Evolutionary conservation across 2,329 filamentous ascomycete genomes (phyloP), one percentile per base, ranked within the genome.

Genomic region (Pyrenochaeta sp.): DNA sequence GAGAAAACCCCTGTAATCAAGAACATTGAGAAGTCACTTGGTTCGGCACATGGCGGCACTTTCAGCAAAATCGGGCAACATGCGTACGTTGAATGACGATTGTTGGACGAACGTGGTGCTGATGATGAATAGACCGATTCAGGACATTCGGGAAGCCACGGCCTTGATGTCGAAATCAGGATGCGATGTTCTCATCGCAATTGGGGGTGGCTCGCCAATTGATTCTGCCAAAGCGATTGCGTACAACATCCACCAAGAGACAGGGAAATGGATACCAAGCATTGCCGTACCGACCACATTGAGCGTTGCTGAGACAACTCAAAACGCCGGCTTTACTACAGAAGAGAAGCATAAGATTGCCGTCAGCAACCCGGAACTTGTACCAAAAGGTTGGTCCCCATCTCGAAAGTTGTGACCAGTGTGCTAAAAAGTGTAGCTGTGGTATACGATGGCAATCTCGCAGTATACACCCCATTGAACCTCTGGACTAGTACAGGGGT

Each of bases 31-130:
- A 65, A 73, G 26, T 65, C 76, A 3, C 67, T 82, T 3, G 75
- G 73, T 10, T 51, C 67, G 10, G 67, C 72, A 8, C 77, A 81
- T 55, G 80, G 78, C 11, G 77, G 77, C 34, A 82, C 80, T 1
- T 83, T 80, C 56, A 74, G 73, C 60, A 76, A 77, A 49, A 81
- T 83, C 44, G 75, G 74, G 23, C 77, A 82, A 50, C 80, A 82
- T 65, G 79, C 79, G 40, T 80, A 72, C 17, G 72, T 79, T 19
- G 13, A 21, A 9, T 7, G 7, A 6, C 11, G 22, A 4, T 4
- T 14, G 4, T 0, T 28, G n/a, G n/a, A 3, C 2, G 6, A 8
- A 6, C 6, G 2, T 19, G 18, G 6, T 8, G 15, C 50, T 68
- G 30, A 68, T 23, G 9, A 1, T 7, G 17, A 3, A n/a, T 21